phyloP scores from a whole-genome alignment of 176 grass and related monocot species.

The Carex scoparia region DNA sequence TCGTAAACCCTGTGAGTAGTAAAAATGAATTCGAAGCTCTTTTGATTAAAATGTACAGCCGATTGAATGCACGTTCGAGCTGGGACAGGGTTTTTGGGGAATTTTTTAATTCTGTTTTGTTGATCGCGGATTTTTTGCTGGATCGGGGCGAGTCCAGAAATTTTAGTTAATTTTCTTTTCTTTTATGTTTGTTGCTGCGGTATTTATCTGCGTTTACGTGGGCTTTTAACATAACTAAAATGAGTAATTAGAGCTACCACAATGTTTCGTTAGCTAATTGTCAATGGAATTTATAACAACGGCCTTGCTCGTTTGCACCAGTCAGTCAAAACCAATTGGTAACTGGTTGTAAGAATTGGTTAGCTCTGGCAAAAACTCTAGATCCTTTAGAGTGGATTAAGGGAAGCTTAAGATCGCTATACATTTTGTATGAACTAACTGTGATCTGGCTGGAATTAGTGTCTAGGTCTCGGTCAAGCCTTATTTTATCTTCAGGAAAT shows the following conservation, averaged over 20 bases:
- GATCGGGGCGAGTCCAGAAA: not conserved
- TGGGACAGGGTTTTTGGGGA: not conserved
- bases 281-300: not conserved
- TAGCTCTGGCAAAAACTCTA: not conserved
- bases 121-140: not conserved
- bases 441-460: too few species aligned
- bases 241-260: not conserved
- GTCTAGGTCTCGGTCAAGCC: not conserved
- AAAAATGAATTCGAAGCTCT: not conserved
- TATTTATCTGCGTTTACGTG: not conserved
- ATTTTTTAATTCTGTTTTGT: not conserved
- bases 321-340: not conserved
- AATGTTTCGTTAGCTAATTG: not conserved
- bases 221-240: not conserved
- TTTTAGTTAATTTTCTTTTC: not conserved
- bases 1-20: conserved; percentile 38
- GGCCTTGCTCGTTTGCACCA: not conserved
- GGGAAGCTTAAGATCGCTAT: not conserved
- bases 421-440: not conserved
- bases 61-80: not conserved
- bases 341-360: not conserved
- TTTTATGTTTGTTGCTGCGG: not conserved
- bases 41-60: not conserved
- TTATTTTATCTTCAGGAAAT: not conserved
- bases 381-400: not conserved